Evolutionary conservation across 2,329 filamentous ascomycete species (phyloP).

Genomic region (Pseudogymnoascus sp.): DNA sequence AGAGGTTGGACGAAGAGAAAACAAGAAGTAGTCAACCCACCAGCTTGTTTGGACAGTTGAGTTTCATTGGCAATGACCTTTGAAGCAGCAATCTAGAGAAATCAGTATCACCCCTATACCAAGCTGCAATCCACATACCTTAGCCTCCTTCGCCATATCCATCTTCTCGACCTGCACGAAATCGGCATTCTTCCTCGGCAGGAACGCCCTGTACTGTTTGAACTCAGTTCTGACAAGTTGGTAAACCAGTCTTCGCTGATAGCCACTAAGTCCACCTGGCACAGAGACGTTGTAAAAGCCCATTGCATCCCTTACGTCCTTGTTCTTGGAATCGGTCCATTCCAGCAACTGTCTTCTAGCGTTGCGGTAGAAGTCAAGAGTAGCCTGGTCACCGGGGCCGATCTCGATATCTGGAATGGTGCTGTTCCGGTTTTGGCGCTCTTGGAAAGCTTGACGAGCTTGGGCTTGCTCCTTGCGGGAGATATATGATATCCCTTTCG

Average conservation of each 20-base stretch:
- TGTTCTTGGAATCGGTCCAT: not conserved
- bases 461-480: conserved; percentile 47
- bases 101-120: not conserved
- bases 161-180: conserved; percentile 27
- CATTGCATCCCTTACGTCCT: conserved; percentile 16
- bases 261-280: conserved; percentile 39
- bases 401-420: conserved; percentile 23
- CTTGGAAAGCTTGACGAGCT: conserved; percentile 31
- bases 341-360: conserved; percentile 14
- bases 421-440: conserved; percentile 20
- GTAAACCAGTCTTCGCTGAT: conserved; percentile 56
- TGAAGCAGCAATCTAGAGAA: not conserved
- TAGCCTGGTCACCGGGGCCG: conserved; percentile 16
- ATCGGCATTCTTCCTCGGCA: conserved; percentile 16
- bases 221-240: conserved; percentile 58
- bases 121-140: conserved; percentile 14
- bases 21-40: not conserved
- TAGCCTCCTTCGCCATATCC: conserved; percentile 19
- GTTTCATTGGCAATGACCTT: not conserved
- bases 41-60: not conserved
- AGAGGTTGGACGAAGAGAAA: conserved; percentile 22
- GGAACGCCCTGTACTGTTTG: conserved; percentile 25
- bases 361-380: conserved; percentile 20
- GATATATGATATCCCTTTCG: conserved; percentile 50
- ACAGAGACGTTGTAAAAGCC: conserved; percentile 38